Evolutionary conservation across 805 yeast genomes (phyloP).

Genomic region (Suhomyces sp.): DNA sequence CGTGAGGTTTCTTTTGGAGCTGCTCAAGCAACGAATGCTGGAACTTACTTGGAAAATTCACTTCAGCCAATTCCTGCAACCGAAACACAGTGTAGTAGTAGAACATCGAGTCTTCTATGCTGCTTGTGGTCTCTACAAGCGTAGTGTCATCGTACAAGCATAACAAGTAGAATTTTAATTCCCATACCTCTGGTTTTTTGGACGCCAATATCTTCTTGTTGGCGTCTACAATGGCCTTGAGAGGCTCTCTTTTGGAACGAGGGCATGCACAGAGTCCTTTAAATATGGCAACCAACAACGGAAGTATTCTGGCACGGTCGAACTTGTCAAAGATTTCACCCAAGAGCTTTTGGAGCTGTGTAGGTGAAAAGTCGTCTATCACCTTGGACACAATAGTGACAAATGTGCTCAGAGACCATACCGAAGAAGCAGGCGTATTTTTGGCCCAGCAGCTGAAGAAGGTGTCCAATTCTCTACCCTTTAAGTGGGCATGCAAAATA

Average conservation of each 20-base stretch:
- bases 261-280: conserved; percentile 41
- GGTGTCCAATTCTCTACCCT: conserved; percentile 54
- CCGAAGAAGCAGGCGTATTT: not conserved
- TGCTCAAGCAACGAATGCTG: conserved; percentile 13
- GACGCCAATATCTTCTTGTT: not conserved
- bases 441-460: conserved; percentile 35
- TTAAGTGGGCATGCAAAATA: conserved; percentile 46
- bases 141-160: conserved; percentile 26
- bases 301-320: conserved; percentile 5
- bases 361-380: conserved; percentile 44
- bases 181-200: conserved; percentile 36
- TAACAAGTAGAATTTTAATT: conserved; percentile 44
- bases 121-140: not conserved
- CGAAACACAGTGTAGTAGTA: conserved; percentile 46
- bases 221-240: conserved; percentile 2
- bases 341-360: conserved; percentile 33
- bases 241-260: conserved; percentile 15
- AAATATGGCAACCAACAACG: conserved; percentile 20
- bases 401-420: not conserved
- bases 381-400: conserved; percentile 36
- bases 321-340: conserved; percentile 2
- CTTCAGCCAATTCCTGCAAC: conserved; percentile 41
- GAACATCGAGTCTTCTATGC: conserved; percentile 8
- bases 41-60: not conserved
- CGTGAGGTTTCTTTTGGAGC: conserved; percentile 3